Evolutionary conservation across 1,284 basidiomycete genomes (phyloP).

Genomic region (Filobasidium uniguttulatum): DNA sequence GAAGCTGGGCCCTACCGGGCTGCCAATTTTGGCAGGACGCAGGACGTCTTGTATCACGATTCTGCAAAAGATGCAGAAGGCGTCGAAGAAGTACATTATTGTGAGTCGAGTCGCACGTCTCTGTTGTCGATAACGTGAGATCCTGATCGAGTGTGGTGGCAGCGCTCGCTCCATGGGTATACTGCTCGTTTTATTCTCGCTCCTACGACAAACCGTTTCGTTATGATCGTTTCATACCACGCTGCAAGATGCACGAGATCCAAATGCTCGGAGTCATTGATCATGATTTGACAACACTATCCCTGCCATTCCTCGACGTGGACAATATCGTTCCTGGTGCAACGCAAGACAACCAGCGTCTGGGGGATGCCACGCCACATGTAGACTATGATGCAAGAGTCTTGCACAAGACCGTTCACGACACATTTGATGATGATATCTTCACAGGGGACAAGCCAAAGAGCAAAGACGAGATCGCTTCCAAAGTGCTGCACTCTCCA

Average conservation of each 20-base stretch:
- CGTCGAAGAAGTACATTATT: constrained; percentile 31
- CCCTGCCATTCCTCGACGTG: constrained; percentile 52
- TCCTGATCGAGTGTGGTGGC: neutral
- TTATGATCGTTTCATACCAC: constrained; percentile 73
- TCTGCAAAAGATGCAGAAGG: constrained; percentile 23
- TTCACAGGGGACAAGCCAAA: constrained; percentile 16
- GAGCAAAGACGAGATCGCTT: neutral
- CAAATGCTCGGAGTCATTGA: constrained; percentile 83
- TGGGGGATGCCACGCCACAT: constrained; percentile 13
- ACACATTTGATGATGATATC: constrained; percentile 26
- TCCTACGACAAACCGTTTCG: constrained; percentile 53
- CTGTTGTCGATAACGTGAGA: neutral
- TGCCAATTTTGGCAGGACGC: neutral
- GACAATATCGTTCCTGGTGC: constrained; percentile 17
- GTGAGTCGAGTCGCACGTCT: constrained; percentile 16
- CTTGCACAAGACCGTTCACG: constrained; percentile 21
- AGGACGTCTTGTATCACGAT: constrained; percentile 70
- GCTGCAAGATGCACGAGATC: constrained; percentile 87
- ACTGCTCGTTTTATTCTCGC: constrained; percentile 36
- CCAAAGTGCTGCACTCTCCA: neutral
- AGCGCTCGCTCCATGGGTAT: constrained; percentile 35
- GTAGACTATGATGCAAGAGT: constrained; percentile 15
- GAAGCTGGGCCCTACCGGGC: neutral
- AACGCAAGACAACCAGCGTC: neutral
- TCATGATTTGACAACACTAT: constrained; percentile 75